phyloP scores from a whole-genome alignment of 2,329 filamentous ascomycete species.

The Alternaria alternata region DNA sequence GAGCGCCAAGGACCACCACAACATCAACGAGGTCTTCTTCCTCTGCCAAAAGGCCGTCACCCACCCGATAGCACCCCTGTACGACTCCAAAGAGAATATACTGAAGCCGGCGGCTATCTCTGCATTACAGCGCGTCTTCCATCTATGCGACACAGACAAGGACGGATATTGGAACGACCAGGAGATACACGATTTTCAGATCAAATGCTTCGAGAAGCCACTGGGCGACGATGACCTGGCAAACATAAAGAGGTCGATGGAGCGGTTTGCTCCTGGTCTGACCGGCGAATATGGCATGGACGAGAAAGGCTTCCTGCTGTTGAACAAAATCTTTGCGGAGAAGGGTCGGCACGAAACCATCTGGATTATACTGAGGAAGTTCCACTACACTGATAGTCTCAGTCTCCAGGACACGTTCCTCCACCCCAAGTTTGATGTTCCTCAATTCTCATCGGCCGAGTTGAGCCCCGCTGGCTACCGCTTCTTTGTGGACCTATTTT shows the following conservation, averaged over 20 bases:
- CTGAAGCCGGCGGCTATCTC: constrained; percentile 90
- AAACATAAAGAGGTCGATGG: constrained; percentile 89
- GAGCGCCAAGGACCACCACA: constrained; percentile 88
- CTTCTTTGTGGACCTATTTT: constrained; percentile 96
- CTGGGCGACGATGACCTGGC: constrained; percentile 81
- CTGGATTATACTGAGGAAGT: constrained; percentile 94
- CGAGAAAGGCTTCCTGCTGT: constrained; percentile 80
- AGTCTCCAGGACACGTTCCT: constrained; percentile 91
- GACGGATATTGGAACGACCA: constrained; percentile 90
- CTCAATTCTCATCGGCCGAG: constrained; percentile 90
- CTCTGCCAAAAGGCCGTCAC: constrained; percentile 98
- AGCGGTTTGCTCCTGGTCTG: constrained; percentile 70
- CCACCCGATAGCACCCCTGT: constrained; percentile 93
- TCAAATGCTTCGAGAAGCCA: constrained; percentile 89
- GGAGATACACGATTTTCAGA: constrained; percentile 91
- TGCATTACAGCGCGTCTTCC: constrained; percentile 90
- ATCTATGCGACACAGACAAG: constrained; percentile 94
- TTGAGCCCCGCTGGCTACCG: constrained; percentile 93
- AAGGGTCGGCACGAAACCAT: constrained; percentile 98
- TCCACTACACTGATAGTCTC: constrained; percentile 94
- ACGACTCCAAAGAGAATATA: constrained; percentile 88
- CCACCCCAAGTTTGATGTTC: constrained; percentile 92
- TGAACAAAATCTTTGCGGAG: constrained; percentile 96
- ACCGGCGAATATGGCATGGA: constrained; percentile 74
- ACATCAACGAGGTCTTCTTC: constrained; percentile 95